phyloP scores from a whole-genome alignment of 192 early-diverging fungal species.

The Thoreauomyces humboldtii region DNA sequence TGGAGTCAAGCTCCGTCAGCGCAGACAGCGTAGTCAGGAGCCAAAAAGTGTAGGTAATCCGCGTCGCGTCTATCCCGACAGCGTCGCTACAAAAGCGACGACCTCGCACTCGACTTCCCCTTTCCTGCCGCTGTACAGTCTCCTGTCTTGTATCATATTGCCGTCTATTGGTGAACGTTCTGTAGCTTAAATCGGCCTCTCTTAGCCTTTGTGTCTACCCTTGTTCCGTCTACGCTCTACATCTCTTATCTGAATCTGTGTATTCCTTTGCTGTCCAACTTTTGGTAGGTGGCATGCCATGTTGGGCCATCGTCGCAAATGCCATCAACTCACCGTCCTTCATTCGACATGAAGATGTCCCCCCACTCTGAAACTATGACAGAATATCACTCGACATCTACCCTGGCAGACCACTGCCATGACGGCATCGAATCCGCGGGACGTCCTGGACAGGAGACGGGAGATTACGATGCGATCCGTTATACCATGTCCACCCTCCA shows the following conservation, averaged over 20 bases:
- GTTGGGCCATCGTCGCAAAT: neutral
- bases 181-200: too few species aligned
- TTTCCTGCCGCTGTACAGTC: neutral
- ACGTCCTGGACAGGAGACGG: conserved; percentile 5
- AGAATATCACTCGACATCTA: conserved; percentile 17
- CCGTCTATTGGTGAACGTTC: too few species aligned
- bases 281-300: neutral
- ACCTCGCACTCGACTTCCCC: neutral
- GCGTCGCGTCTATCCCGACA: too few species aligned
- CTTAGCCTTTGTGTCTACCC: neutral
- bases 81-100: conserved; percentile 5
- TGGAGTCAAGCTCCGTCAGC: too few species aligned
- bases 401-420: neutral
- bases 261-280: neutral
- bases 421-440: neutral
- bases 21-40: too few species aligned
- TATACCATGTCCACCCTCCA: conserved; percentile 21
- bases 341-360: neutral
- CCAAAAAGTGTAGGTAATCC: too few species aligned
- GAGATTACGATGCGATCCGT: conserved; percentile 14
- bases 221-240: neutral
- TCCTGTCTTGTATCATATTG: neutral
- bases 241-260: neutral
- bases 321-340: neutral
- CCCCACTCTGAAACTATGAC: conserved; percentile 5